Base-by-base conservation (phyloP, 2,329 filamentous ascomycete genomes). In the Fusarium burgessii region DNA sequence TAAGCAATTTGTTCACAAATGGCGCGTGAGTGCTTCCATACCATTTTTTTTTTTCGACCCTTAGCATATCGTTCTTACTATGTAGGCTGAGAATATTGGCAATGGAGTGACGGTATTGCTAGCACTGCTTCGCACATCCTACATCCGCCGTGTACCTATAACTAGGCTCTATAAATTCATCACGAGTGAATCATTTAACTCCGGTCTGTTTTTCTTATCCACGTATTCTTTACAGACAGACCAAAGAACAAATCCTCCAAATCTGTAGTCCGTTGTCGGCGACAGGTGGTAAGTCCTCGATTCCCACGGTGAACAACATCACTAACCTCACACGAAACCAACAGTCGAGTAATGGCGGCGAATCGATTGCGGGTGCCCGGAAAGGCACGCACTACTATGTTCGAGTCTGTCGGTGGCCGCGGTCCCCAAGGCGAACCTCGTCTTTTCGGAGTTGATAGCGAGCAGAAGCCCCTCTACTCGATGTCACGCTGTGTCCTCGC, bases 401-500 rank as follows among this genome's bases (percentile, higher is more conserved):
- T 61, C 13, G 56, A 52, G 35, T 33, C 56, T 14, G 35, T 54
- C 27, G 20, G n/a, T 9, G 56, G 35, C 4, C 35, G 56, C 27
- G 56, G 56, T 13, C 56, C 56, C 20, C 14, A 32, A 13, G 56
- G 56, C 8, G 38, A 33, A 15, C 56, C 46, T 15, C 46, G 23
- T 33, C 43, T 51, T 32, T 20, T 58, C 11, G 55, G 35, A n/a
- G n/a, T 33, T 18, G 33, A 51, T 17, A 35, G 17, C 12, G 38
- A 35, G 17, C 56, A 58, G 56, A 33, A 23, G 13, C 27, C 47
- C 27, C 54, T 41, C 46, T 54, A 42, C 29, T 25, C 52, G 23
- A 47, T 45, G 55, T 29, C 57, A n/a, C 20, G n/a, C 18, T 49
- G 47, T 14, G 40, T 65, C 17, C 50, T 71, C 14, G 51, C 55